These are phyloP conservation scores for Fusarium sp. DNA, from an alignment of 2,329 filamentous ascomycete genomes.

Conservation along the genomic window DNA sequence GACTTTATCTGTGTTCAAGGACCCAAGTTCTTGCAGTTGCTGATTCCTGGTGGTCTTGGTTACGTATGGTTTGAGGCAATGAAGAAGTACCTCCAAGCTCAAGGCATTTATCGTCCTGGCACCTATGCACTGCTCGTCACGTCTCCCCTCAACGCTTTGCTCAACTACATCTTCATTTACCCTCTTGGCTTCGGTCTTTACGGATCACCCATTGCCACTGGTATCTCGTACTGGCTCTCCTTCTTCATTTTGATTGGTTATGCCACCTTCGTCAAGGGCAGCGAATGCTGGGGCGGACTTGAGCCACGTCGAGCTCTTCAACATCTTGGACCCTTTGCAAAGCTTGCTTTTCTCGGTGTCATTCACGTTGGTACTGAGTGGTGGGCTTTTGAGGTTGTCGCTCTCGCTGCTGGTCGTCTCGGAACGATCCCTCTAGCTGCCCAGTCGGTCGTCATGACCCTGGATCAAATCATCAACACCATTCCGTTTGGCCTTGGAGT, in stretches of 20 bases:
- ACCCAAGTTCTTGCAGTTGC: constrained; percentile 73
- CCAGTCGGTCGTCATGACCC: constrained; percentile 89
- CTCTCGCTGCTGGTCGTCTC: constrained; percentile 79
- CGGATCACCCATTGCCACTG: constrained; percentile 82
- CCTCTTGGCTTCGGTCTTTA: constrained; percentile 74
- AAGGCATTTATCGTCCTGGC: constrained; percentile 84
- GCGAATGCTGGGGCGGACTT: constrained; percentile 81
- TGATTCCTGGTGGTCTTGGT: constrained; percentile 83
- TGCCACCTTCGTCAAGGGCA: constrained; percentile 72
- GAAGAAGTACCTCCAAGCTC: constrained; percentile 89
- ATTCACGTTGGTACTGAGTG: constrained; percentile 89
- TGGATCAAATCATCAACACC: constrained; percentile 84
- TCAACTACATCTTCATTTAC: constrained; percentile 85
- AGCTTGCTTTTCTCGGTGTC: constrained; percentile 77
- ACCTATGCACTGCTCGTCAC: constrained; percentile 85
- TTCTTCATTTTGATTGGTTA: constrained; percentile 81
- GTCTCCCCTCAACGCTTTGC: constrained; percentile 78
- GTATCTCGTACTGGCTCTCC: constrained; percentile 85
- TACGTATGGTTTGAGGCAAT: constrained; percentile 89
- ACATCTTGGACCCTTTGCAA: constrained; percentile 75
- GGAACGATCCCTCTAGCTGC: constrained; percentile 83
- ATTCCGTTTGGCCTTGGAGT: constrained; percentile 89
- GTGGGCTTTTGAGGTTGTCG: constrained; percentile 95
- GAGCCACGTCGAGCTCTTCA: constrained; percentile 68
- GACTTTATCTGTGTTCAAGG: constrained; percentile 78